phyloP scores from a whole-genome alignment of 2,329 filamentous ascomycete species.

The Dactylella cylindrospora region DNA sequence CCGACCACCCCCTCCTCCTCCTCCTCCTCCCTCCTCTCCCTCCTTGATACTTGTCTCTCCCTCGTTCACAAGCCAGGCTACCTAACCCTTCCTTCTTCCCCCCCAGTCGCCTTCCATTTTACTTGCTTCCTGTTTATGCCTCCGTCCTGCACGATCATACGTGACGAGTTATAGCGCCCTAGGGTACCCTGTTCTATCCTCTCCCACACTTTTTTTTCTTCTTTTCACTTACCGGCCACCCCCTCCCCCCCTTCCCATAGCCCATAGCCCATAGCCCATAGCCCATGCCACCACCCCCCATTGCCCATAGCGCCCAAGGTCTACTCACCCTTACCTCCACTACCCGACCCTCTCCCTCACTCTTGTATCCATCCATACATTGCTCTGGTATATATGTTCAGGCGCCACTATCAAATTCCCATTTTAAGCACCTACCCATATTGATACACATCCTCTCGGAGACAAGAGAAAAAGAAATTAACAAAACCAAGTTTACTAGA shows the following conservation, averaged over 20 bases:
- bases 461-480: slow-evolving; percentile 41
- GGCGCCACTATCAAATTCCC: slow-evolving; percentile 45
- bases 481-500: slow-evolving; percentile 26
- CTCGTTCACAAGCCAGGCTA: slow-evolving; percentile 45
- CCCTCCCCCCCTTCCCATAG: slow-evolving; percentile 20
- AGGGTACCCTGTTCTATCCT: slow-evolving; percentile 38
- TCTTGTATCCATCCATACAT: slow-evolving; percentile 39
- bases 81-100: slow-evolving; percentile 33
- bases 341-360: slow-evolving; percentile 37
- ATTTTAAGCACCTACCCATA: slow-evolving; percentile 45
- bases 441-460: slow-evolving; percentile 44
- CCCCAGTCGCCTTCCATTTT: slow-evolving; percentile 42
- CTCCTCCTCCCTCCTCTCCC: too few relatives aligned
- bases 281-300: too few relatives aligned
- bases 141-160: slow-evolving; percentile 44
- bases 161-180: slow-evolving; percentile 45
- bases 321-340: too few relatives aligned
- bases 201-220: slow-evolving; percentile 31
- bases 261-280: too few relatives aligned
- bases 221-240: slow-evolving; percentile 25
- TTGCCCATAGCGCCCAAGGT: too few relatives aligned
- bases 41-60: slow-evolving; percentile 44
- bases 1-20: too few relatives aligned
- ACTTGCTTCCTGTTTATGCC: slow-evolving; percentile 45
- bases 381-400: slow-evolving; percentile 45